Percentiles rank a stretch among this genome's conserved stretches.
Conservation (phyloP, 495 filamentous ascomycete species). For the Platismatia glauca region DNA sequence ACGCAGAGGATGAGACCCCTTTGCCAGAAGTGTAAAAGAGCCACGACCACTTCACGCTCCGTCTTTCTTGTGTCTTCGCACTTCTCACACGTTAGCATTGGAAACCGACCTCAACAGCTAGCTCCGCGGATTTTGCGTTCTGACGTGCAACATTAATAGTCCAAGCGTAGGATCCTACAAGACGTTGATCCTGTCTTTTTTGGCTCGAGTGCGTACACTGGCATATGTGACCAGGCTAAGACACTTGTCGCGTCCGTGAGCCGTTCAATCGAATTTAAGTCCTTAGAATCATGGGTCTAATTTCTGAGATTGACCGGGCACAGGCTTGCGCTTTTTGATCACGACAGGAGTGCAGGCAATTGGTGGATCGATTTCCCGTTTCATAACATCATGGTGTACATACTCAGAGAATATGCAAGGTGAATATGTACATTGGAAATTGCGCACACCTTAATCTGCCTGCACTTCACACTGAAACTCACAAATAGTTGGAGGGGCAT, state of each 20-base stretch:
- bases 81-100: not conserved
- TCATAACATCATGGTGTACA: not conserved
- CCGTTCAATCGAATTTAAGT: not conserved
- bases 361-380: not conserved
- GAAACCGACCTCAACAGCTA: not conserved
- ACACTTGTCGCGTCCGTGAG: not conserved
- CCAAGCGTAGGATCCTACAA: not conserved
- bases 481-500: not conserved
- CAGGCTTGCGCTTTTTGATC: not conserved
- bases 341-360: not conserved
- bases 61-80: not conserved
- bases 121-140: not conserved
- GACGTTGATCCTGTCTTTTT: not conserved
- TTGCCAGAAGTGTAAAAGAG: not conserved
- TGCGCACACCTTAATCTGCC: not conserved
- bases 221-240: not conserved
- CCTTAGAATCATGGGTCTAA: not conserved
- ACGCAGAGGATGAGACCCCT: not conserved
- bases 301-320: not conserved
- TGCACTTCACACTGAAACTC: not conserved
- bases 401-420: not conserved
- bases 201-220: not conserved
- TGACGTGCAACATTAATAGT: not conserved
- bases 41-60: not conserved
- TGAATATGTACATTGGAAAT: not conserved